Evolutionary conservation across 2,329 filamentous ascomycete species (phyloP), one percentile per base, ranked within the genome.

Genomic region (Hypoxylon sp.): DNA sequence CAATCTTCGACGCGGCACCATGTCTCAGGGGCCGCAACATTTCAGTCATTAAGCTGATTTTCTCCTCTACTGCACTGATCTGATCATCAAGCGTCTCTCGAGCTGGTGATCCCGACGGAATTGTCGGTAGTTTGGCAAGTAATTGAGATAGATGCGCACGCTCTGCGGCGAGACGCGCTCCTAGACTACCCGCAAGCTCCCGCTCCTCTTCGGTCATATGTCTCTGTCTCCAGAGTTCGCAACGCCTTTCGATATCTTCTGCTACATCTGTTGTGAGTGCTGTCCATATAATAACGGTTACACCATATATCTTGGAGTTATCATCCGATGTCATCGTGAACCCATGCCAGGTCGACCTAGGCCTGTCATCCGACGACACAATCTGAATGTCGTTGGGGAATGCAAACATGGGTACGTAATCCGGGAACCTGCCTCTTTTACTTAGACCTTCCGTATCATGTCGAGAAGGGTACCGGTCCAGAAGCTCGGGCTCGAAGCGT

Each of bases 371-470:
- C 1, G 94, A 94, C 1, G 96, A 98, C 9, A 98, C 93, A 57
- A 99, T 96, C 70, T 94, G 94, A 74, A 99, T 96, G 79, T 99
- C 96, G 80, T 98, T 98, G 49, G 96, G 96, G 75, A 98, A 99
- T 59, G 96, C 94, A 80, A 99, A 99, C 96, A 99, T 98, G 62
- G 96, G 96, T 17, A 99, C 93, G 75, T 98, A 99, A 77, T 99
- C 96, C 0, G 96, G 96, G 76, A 99, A 98, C 63, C 88, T 90
- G 59, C 93, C 94, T 75, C 96, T 87, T 75, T 91, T 87, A 73
- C 92, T 89, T 56, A 91, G 80, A 73, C 98, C 94, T 64, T 97
- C 94, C 21, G 89, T 85, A 76, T 93, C 91, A 70, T 89, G 88
- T 77, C 93, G 93, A 14, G 93, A 91, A 6, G 96, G 96, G 75